Evolutionary conservation across 2,329 filamentous ascomycete genomes (phyloP).

Genomic region (Aulographum hederae): DNA sequence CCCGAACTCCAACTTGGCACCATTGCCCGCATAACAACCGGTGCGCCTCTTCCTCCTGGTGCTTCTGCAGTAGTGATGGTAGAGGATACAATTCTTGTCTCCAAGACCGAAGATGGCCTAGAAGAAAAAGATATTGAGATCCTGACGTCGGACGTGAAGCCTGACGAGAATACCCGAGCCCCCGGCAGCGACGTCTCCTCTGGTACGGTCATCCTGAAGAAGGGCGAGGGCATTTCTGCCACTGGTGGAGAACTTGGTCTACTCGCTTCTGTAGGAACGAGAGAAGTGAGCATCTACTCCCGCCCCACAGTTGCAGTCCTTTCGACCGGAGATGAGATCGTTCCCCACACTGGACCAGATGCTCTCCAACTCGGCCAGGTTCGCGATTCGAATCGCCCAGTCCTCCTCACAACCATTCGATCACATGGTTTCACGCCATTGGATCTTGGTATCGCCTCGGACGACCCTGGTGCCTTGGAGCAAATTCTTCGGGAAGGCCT

Average conservation of each 20-base stretch:
- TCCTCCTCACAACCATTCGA: slow-evolving; percentile 58
- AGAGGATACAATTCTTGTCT: slow-evolving; percentile 69
- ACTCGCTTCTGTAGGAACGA: slow-evolving; percentile 65
- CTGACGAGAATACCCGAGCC: slow-evolving; percentile 78
- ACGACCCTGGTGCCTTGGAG: slow-evolving; percentile 57
- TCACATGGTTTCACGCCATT: slow-evolving; percentile 62
- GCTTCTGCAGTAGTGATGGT: slow-evolving; percentile 93
- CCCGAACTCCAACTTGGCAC: slow-evolving; percentile 50
- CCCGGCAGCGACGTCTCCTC: slow-evolving; percentile 70
- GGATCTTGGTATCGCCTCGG: slow-evolving; percentile 72
- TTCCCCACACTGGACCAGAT: slow-evolving; percentile 48
- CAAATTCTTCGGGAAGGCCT: slow-evolving; percentile 58
- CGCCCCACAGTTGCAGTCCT: slow-evolving; percentile 70
- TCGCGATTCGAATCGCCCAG: slow-evolving; percentile 80
- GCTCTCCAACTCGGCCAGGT: slow-evolving; percentile 64
- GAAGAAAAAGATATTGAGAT: slow-evolving; percentile 87
- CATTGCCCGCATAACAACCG: slow-evolving; percentile 83
- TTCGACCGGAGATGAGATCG: slow-evolving; percentile 89
- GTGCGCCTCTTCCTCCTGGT: slow-evolving; percentile 72
- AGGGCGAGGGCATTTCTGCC: slow-evolving; percentile 68
- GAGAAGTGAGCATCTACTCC: slow-evolving; percentile 51
- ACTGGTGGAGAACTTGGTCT: slow-evolving; percentile 84
- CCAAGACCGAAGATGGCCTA: slow-evolving; percentile 55
- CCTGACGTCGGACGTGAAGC: slow-evolving; percentile 52
- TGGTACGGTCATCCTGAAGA: slow-evolving; percentile 50